A percentile compares a stretch with the other conserved stretches of the same genome.
Evolutionary conservation across 2,329 filamentous ascomycete genomes (phyloP).

Genomic region (Hypoxylon sp.): DNA sequence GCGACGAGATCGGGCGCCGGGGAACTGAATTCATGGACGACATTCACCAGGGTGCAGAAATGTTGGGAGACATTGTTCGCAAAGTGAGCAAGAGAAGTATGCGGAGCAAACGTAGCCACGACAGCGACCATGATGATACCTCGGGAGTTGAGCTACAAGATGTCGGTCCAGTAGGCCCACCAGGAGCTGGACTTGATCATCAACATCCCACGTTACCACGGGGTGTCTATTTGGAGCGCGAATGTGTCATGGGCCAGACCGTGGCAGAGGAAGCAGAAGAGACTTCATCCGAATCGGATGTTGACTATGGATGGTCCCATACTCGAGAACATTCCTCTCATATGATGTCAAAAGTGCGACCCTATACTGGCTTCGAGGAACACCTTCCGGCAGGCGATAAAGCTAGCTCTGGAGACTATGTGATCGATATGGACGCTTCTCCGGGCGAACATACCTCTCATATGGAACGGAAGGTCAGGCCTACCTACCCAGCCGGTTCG

Average conservation of each 20-base stretch:
- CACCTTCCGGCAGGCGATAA: constrained; percentile 14
- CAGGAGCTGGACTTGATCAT: constrained; percentile 41
- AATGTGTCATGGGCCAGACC: constrained; percentile 55
- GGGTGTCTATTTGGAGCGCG: constrained; percentile 50
- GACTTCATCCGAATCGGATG: constrained; percentile 35
- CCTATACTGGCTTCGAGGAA: constrained; percentile 34
- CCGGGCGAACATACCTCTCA: constrained; percentile 18
- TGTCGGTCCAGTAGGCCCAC: constrained; percentile 28
- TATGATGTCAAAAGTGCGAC: constrained; percentile 41
- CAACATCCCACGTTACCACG: constrained; percentile 40
- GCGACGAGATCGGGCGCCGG: constrained; percentile 48
- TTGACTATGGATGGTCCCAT: constrained; percentile 32
- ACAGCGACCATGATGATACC: constrained; percentile 49
- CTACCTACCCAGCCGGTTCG: constrained; percentile 22
- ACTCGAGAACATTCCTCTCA: constrained; percentile 40
- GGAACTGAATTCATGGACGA: constrained; percentile 48
- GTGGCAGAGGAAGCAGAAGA: constrained; percentile 53
- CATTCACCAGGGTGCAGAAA: constrained; percentile 50
- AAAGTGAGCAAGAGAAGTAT: constrained; percentile 53
- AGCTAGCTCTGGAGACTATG: constrained; percentile 30
- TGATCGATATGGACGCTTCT: constrained; percentile 29
- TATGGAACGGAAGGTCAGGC: constrained; percentile 26
- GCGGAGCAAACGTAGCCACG: constrained; percentile 48
- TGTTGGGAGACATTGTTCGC: constrained; percentile 50
- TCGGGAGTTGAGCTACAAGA: constrained; percentile 33